Evolutionary conservation across 306 rosid species (phyloP), one percentile per base, ranked within the genome.

Genomic region (Sesbania bispinosa): DNA sequence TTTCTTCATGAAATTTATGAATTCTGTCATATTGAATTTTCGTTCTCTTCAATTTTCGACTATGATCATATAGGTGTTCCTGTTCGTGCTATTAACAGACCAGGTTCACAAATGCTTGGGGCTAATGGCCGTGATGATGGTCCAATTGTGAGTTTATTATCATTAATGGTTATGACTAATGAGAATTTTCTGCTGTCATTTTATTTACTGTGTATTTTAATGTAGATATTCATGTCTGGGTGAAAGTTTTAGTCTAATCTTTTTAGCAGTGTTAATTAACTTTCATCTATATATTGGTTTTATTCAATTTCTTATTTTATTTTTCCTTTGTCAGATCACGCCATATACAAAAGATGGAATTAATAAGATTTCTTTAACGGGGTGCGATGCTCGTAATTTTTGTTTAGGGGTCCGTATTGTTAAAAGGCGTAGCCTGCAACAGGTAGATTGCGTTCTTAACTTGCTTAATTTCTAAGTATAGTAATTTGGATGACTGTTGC

Each of bases 81-180:
- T 79, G 96, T 95, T 52, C 99, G 99, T 77, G 93, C 95, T 15
- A 88, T 91, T 55, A 89, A 85, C 78, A 85, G 99, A 83, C 99
- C 97, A 23, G 96, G 96, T 45, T 77, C 97, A 1, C 99, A 95
- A 67, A 67, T 89, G 77, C 95, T 95, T 59, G 99, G 99, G 73
- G 90, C 89, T 50, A 91, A 89, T 79, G 99, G 99, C 35, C 99
- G 99, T 43, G 99, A 95, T 73, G 89, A 92, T 77, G 99, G 99
- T 47, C 87, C 96, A 64, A 78, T 82, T 83, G 99, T 95, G 84
- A 91, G 99, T 85, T 84, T 27, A 38, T 78, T 66, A 26, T 14
- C 55, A 43, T 27, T 43, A 64, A 33, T 42, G 71, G 29, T 26
- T 80, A 20, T 45, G 5, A 13, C 67, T 35, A 21, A n/a, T 42